A percentile compares a stretch with the other conserved stretches of the same genome.
phyloP scores from a whole-genome alignment of 306 rosid genomes.

The Lithocarpus polystachyus region DNA sequence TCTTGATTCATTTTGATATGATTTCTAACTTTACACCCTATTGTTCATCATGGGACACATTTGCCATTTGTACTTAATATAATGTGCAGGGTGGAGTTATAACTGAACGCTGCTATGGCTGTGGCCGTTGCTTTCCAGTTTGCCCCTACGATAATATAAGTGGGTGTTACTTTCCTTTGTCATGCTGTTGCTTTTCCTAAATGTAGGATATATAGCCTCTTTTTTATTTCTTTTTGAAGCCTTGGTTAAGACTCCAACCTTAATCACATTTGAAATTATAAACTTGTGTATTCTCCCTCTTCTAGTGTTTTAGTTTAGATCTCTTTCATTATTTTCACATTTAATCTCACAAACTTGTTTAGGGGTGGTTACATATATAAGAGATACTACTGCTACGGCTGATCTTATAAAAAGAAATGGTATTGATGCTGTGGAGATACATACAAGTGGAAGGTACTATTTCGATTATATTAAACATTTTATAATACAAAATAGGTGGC shows the following conservation, averaged over 20 bases:
- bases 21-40: not conserved
- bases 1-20: not conserved
- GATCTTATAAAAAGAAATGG: conserved; percentile 58
- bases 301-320: conserved; percentile 4
- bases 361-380: conserved; percentile 68
- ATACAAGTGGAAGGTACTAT: conserved; percentile 79
- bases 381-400: conserved; percentile 64
- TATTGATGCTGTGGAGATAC: conserved; percentile 86
- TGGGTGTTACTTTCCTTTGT: conserved; percentile 17
- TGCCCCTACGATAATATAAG: conserved; percentile 95
- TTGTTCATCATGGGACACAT: not conserved
- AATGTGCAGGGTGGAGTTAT: conserved; percentile 75
- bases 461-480: conserved; percentile 2
- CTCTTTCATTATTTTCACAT: not conserved
- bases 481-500: not conserved
- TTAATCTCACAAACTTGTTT: conserved; percentile 9
- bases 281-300: conserved; percentile 13
- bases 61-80: not conserved
- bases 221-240: not conserved
- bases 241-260: not conserved
- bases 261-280: conserved; percentile 4
- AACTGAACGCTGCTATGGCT: conserved; percentile 91
- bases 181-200: not conserved
- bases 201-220: not conserved
- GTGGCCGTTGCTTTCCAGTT: conserved; percentile 93